Evolutionary conservation across 2,329 filamentous ascomycete species (phyloP).

Genomic region (Penicillium corylophilum): DNA sequence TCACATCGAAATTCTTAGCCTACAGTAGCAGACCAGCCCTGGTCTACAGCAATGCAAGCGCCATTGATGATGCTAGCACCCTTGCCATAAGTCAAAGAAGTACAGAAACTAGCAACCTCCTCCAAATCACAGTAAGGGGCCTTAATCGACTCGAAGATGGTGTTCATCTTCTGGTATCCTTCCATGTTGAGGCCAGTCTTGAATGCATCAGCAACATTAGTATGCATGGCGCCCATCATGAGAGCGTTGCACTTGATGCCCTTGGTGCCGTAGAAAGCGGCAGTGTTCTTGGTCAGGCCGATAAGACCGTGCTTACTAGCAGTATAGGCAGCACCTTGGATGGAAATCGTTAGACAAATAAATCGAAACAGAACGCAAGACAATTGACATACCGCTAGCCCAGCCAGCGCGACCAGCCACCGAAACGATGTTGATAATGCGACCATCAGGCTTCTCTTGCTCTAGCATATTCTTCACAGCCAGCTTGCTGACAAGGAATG

Average conservation of each 20-base stretch:
- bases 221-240: constrained; percentile 56
- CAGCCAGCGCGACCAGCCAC: constrained; percentile 48
- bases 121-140: constrained; percentile 23
- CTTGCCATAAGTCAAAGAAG: constrained; percentile 26
- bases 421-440: constrained; percentile 56
- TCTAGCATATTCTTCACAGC: constrained; percentile 51
- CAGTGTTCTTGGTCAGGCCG: constrained; percentile 59
- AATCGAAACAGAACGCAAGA: not conserved
- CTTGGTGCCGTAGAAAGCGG: constrained; percentile 54
- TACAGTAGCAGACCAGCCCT: constrained; percentile 26
- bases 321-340: constrained; percentile 52
- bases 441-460: constrained; percentile 38
- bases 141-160: constrained; percentile 14
- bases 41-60: constrained; percentile 30
- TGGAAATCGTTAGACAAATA: not conserved
- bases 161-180: constrained; percentile 19
- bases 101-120: constrained; percentile 30
- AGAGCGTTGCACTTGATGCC: constrained; percentile 55
- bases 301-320: constrained; percentile 56
- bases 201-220: constrained; percentile 54
- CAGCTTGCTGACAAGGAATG: constrained; percentile 53
- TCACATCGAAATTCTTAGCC: constrained; percentile 3
- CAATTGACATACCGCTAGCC: constrained; percentile 35
- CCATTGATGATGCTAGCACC: constrained; percentile 31
- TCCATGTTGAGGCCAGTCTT: constrained; percentile 25